phyloP scores from a whole-genome alignment of 805 yeast genomes.

The Pichia heedii region DNA sequence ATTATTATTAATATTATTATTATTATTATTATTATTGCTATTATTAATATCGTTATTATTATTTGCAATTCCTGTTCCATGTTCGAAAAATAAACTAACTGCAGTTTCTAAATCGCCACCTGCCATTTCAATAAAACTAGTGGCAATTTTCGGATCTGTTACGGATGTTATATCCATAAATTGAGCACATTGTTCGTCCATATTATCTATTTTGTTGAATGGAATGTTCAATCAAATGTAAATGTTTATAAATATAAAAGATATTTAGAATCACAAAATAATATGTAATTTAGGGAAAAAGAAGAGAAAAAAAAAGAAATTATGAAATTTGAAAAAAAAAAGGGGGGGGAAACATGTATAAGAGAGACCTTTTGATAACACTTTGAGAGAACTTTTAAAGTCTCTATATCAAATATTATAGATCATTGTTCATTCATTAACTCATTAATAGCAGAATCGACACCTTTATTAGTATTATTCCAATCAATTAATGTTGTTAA shows the following conservation, averaged over 20 bases:
- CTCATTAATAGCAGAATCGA: neutral
- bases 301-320: too few relatives aligned
- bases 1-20: constrained; percentile 12
- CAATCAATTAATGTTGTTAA: neutral
- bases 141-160: constrained; percentile 57
- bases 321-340: too few relatives aligned
- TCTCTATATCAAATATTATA: too few relatives aligned
- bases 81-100: constrained; percentile 73
- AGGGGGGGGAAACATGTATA: too few relatives aligned
- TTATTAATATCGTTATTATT: constrained; percentile 7
- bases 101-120: constrained; percentile 77
- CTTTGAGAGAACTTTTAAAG: too few relatives aligned
- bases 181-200: constrained; percentile 31
- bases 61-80: constrained; percentile 27
- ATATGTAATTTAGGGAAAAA: too few relatives aligned
- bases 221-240: too few relatives aligned
- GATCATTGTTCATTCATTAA: too few relatives aligned
- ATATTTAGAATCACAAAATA: too few relatives aligned
- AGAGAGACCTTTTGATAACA: too few relatives aligned
- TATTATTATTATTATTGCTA: constrained; percentile 6
- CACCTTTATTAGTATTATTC: neutral
- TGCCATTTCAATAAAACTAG: constrained; percentile 69
- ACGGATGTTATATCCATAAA: constrained; percentile 82
- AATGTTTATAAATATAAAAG: too few relatives aligned
- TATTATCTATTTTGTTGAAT: neutral